Conservation (phyloP, 2,329 filamentous ascomycete species). For the Exserohilum turcica region DNA sequence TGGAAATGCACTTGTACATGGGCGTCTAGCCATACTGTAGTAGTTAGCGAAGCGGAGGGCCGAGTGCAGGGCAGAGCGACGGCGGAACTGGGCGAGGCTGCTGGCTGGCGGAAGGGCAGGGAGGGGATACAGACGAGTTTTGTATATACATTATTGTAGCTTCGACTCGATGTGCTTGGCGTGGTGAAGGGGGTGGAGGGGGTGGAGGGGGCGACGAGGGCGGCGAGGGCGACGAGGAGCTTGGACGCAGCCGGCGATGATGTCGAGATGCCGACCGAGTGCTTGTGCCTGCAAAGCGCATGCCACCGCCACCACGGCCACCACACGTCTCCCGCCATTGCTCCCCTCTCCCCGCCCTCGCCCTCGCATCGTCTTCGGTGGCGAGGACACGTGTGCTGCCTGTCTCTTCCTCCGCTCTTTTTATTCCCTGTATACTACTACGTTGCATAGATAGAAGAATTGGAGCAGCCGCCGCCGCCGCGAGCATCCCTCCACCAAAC, state of each 20-base stretch:
- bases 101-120: too few relatives aligned
- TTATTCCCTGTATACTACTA: constrained; percentile 12
- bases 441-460: too few relatives aligned
- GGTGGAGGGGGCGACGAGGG: constrained; percentile 1
- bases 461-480: too few relatives aligned
- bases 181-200: background rate
- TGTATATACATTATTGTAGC: background rate
- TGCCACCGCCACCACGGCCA: constrained; percentile 25
- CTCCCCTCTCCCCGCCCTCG: constrained; percentile 14
- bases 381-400: constrained; percentile 9
- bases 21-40: too few relatives aligned
- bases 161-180: too few relatives aligned
- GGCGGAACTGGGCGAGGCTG: background rate
- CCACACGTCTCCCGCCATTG: constrained; percentile 10
- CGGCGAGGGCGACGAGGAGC: constrained; percentile 29
- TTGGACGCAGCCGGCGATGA: constrained; percentile 25
- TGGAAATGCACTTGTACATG: too few relatives aligned
- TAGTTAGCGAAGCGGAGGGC: background rate
- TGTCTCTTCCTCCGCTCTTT: constrained; percentile 1
- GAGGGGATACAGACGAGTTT: background rate
- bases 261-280: constrained; percentile 31
- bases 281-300: constrained; percentile 24
- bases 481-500: too few relatives aligned
- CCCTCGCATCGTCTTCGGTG: constrained; percentile 10
- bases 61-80: background rate